A percentile compares a stretch with the other conserved stretches of the same genome.
Evolutionary conservation across 1,284 basidiomycete species (phyloP).

Genomic region (Cutaneotrichosporon sp.): DNA sequence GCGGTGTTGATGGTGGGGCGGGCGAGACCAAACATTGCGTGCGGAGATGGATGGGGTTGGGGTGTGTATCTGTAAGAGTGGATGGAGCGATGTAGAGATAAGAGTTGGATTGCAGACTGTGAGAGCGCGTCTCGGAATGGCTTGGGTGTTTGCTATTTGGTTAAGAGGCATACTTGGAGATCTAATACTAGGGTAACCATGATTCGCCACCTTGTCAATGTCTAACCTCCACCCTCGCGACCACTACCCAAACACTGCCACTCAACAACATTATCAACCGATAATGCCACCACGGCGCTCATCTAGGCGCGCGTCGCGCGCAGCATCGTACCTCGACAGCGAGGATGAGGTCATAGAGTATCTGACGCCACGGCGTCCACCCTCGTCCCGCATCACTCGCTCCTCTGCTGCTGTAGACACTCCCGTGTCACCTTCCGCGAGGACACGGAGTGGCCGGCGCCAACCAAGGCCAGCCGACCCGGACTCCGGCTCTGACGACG

Average conservation of each 20-base stretch:
- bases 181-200: too few species aligned
- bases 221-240: not conserved
- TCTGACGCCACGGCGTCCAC: not conserved
- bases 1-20: slow-evolving; percentile 26
- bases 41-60: slow-evolving; percentile 15
- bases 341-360: not conserved
- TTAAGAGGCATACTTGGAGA: not conserved
- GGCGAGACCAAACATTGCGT: slow-evolving; percentile 23
- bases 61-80: slow-evolving; percentile 2
- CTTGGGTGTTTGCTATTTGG: not conserved
- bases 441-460: too few species aligned
- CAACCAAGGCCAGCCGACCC: not conserved
- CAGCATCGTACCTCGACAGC: not conserved
- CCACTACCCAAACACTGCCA: not conserved
- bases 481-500: not conserved
- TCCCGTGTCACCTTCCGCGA: too few species aligned
- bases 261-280: not conserved
- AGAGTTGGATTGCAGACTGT: not conserved
- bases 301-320: not conserved
- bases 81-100: not conserved
- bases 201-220: not conserved
- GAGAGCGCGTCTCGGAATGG: slow-evolving; percentile 1
- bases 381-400: not conserved
- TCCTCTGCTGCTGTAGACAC: not conserved
- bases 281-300: not conserved